Conservation (phyloP, 1,284 basidiomycete species). For the Tylopilus sp. region DNA sequence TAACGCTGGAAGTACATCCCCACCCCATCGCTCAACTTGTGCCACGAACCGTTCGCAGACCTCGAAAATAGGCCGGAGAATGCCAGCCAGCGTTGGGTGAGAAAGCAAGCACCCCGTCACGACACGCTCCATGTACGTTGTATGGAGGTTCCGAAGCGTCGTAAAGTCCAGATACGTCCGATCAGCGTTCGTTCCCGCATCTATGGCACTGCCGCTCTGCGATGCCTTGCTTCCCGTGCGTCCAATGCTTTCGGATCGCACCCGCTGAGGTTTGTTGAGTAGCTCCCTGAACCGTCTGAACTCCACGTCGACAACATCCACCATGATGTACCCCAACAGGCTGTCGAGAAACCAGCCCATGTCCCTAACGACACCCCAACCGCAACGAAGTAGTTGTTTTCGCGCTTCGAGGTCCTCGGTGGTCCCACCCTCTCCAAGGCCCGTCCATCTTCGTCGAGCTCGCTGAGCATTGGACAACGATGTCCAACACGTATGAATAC, state of each 20-base stretch:
- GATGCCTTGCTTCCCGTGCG: conserved; percentile 6
- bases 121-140: conserved; percentile 74
- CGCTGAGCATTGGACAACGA: conserved; percentile 79
- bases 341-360: conserved; percentile 92
- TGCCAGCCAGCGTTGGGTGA: conserved; percentile 57
- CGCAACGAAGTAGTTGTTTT: conserved; percentile 62
- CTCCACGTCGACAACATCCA: conserved; percentile 84
- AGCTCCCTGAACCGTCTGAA: conserved; percentile 63
- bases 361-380: conserved; percentile 79
- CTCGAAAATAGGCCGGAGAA: conserved; percentile 70
- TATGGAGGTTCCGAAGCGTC: conserved; percentile 74
- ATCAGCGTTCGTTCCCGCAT: conserved; percentile 13
- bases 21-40: conserved; percentile 87
- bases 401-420: conserved; percentile 60
- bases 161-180: conserved; percentile 69
- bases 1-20: conserved; percentile 79
- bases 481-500: conserved; percentile 77
- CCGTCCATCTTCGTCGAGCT: conserved; percentile 77
- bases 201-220: conserved; percentile 12
- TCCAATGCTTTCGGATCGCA: conserved; percentile 22
- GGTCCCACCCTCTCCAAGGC: conserved; percentile 80
- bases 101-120: conserved; percentile 76
- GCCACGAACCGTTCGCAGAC: conserved; percentile 80
- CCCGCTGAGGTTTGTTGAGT: conserved; percentile 39
- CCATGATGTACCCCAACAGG: conserved; percentile 78